These are phyloP conservation scores for Phytophthora colocasiae DNA, from an alignment of 352 stramenopile genomes.

Conservation along the genomic window DNA sequence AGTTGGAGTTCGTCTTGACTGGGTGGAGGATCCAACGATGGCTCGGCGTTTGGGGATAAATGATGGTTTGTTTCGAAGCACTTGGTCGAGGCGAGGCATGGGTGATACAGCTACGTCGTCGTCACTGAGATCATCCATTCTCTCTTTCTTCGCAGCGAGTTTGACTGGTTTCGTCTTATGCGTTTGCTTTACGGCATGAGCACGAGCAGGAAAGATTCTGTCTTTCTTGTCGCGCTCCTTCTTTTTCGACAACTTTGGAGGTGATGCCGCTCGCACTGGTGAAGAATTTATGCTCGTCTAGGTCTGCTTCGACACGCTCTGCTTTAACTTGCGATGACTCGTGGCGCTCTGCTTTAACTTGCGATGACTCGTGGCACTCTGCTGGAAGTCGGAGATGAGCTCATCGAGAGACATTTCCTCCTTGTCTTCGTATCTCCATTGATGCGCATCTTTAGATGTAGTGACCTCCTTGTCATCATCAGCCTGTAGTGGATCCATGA, in stretches of 20 bases:
- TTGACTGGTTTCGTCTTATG: not conserved
- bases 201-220: slow-evolving; percentile 9
- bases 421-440: slow-evolving; percentile 17
- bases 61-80: too few relatives aligned
- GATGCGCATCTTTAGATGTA: slow-evolving; percentile 3
- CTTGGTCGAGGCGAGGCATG: too few relatives aligned
- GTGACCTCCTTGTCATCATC: slow-evolving; percentile 10
- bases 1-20: too few relatives aligned
- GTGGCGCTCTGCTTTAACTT: slow-evolving; percentile 3
- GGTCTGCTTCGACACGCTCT: slow-evolving; percentile 3
- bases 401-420: slow-evolving; percentile 50
- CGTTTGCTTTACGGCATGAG: not conserved
- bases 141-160: not conserved
- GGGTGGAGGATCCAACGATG: too few relatives aligned
- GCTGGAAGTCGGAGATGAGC: slow-evolving; percentile 59
- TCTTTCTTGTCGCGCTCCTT: slow-evolving; percentile 11
- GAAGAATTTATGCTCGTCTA: slow-evolving; percentile 4
- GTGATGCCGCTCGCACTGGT: slow-evolving; percentile 3
- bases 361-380: slow-evolving; percentile 35
- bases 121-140: slow-evolving; percentile 16
- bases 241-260: slow-evolving; percentile 21
- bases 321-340: slow-evolving; percentile 8
- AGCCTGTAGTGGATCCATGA: not conserved
- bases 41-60: too few relatives aligned
- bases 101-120: slow-evolving; percentile 17